Base-by-base conservation (phyloP, 2,329 filamentous ascomycete species). In the Arachnomyces sp. region DNA sequence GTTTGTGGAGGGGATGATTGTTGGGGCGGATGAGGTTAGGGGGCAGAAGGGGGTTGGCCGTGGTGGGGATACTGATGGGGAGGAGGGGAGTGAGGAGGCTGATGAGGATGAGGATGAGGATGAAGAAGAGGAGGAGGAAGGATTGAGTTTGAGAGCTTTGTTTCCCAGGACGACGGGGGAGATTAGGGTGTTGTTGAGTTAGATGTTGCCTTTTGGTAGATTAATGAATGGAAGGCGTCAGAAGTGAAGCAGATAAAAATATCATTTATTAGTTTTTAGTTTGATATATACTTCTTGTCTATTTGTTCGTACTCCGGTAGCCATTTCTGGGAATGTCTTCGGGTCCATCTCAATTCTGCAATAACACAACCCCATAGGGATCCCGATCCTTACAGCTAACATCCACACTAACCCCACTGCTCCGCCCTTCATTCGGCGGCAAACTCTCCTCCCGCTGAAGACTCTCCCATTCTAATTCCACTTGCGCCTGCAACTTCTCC, bases 371-470 rank as follows among this genome's bases (percentile, higher is more conserved):
- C 38, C 82, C 81, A 64, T 88, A 98, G 0, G 92, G 92, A 71
- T 98, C 92, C 44, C 78, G 73, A 64, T 98, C 92, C 32, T 72
- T 72, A 58, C 83, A 73, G 61, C 89, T 95, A 36, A 93, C 77
- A 42, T 81, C 61, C 11, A 96, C 80, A 41, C 76, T 68, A 13
- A 80, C 75, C 8, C 68, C 67, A 46, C 78, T 74, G 6, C 60
- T 57, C 42, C 76, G 56, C n/a, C 70, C 55, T 5, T 56, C 53
- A 9, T 49, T 50, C 20, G 43, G 46, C 30, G 58, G 55, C 4
- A 48, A 52, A 28, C 55, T 48, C 43, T 67, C 65, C 43, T 72
- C 66, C 20, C 60, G 58, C 30, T 71, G 61, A 6, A 72, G 46
- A 29, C 49, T 59, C 36, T 65, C 56, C 77, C 78, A 81, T 48